Evolutionary conservation across 257 asterid species (phyloP).

Genomic region (Rauvolfia tetraphylla): DNA sequence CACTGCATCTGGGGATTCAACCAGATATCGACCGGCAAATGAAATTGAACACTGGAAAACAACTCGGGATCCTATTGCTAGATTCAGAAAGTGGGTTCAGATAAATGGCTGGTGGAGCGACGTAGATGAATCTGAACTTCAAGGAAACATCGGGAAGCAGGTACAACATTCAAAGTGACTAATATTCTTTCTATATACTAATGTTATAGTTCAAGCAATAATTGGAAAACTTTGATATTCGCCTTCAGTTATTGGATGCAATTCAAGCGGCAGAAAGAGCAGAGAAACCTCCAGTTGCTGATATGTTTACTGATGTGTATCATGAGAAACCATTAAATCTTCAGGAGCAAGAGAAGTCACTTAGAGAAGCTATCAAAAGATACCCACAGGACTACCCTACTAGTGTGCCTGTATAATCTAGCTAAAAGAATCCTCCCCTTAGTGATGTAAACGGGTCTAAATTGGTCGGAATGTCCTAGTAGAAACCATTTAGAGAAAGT

Average conservation of each 20-base stretch:
- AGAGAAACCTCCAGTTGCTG: conserved; percentile 53
- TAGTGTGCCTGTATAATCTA: conserved; percentile 59
- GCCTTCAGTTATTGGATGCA: conserved; percentile 53
- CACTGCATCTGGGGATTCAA: conserved; percentile 90
- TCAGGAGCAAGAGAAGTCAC: conserved; percentile 59
- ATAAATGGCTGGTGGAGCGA: no score
- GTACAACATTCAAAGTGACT: conserved; percentile 22
- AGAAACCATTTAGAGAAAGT: no score
- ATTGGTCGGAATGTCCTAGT: no score
- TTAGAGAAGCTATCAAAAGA: conserved; percentile 53
- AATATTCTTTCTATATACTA: not conserved
- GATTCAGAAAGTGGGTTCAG: no score
- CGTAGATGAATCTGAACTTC: conserved; percentile 54
- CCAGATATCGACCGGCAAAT: conserved; percentile 59
- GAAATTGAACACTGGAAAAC: conserved; percentile 86
- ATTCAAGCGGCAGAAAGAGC: conserved; percentile 65
- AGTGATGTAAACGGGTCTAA: no score
- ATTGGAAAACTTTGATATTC: not conserved
- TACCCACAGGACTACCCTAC: conserved; percentile 66
- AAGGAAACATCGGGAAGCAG: conserved; percentile 54
- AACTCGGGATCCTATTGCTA: no score
- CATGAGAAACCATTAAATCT: conserved; percentile 55
- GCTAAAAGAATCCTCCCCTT: no score
- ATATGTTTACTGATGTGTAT: no score
- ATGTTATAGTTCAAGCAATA: not conserved